Evolutionary conservation across 164 flowering plant genomes (phyloP), one percentile per base, ranked within the genome.

Genomic region (Sextonia rubra): DNA sequence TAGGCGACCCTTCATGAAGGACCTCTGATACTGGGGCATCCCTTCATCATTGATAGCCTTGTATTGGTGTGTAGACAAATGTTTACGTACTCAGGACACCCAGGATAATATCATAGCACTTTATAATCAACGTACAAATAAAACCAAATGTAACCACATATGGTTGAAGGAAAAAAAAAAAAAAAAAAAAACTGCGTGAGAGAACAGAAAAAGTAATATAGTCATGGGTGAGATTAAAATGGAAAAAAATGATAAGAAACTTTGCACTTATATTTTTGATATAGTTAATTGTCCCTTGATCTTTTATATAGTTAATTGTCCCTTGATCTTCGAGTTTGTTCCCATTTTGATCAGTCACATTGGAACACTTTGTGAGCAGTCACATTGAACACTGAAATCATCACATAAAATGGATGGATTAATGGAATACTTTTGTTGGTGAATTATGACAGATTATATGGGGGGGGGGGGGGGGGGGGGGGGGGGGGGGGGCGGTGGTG

Each of bases 11-110:
- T 80, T 87, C 83, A 89, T 85, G 83, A 89, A 87, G 0, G 93
- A 88, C 72, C 91, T 80, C 66, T 80, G 80, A 64, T 87, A 70
- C 25, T 80, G 81, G 0, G 93, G 93, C 93, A 88, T 89, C 23
- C 91, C 91, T 78, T 89, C 91, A 47, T 89, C 90, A 64, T 86
- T 86, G 47, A 88, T 86, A 1, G 91, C 90, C 75, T 89, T 89
- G 76, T 29, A 71, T 74, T 82, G 84, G 75, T 87, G 84, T 60
- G 49, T 7, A 47, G 12, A 7, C 49, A 47, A 6, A 37, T 37
- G 44, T 37, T 37, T 52, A 47, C n/a, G n/a, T 14, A 52, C 17
- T 52, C 20, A 15, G 14, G 20, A 52, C n/a, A 15, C 58, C 20
- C 12, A 52, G 58, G 14, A 15, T 52, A 20, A 15, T 17, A 52